Conservation (phyloP, 345 rosid genomes). For the Jatropha curcas region DNA sequence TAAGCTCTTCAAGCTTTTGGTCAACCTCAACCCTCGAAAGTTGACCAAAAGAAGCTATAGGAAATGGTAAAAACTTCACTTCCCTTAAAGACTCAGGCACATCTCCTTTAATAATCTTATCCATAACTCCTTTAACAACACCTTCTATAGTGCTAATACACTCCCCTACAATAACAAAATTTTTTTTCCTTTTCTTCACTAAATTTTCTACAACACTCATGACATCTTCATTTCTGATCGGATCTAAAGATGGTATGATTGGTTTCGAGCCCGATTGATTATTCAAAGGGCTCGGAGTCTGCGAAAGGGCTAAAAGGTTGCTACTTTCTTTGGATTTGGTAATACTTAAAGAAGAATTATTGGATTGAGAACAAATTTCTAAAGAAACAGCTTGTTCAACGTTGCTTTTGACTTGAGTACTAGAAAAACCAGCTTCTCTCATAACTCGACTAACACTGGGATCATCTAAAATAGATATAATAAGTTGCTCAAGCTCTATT, state of each 20-base stretch:
- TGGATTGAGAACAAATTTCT: constrained; percentile 20
- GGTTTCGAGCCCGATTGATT: constrained; percentile 24
- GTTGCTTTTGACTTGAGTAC: constrained; percentile 44
- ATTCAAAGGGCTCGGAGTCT: constrained; percentile 22
- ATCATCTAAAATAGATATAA: constrained; percentile 73
- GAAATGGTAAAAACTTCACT: constrained; percentile 52
- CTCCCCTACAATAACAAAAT: constrained; percentile 74
- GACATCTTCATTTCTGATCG: constrained; percentile 60
- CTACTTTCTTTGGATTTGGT: constrained; percentile 49
- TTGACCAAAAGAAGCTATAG: constrained; percentile 51
- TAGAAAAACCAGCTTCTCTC: constrained; percentile 48
- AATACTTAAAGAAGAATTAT: constrained; percentile 11
- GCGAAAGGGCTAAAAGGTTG: constrained; percentile 29
- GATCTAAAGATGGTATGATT: constrained; percentile 22
- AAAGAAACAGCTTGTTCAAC: constrained; percentile 36
- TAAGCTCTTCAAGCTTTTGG: constrained; percentile 58
- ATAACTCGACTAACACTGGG: constrained; percentile 66
- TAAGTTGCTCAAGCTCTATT: constrained; percentile 67
- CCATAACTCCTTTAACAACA: constrained; percentile 57
- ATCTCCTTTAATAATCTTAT: constrained; percentile 61
- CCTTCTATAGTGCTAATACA: constrained; percentile 51
- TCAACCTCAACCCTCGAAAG: constrained; percentile 56
- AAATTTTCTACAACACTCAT: constrained; percentile 57
- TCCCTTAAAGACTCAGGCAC: constrained; percentile 56
- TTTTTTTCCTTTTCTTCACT: constrained; percentile 44